A percentile compares a stretch with the other conserved stretches of the same genome.
These are phyloP conservation scores for Coemansia sp. DNA, from an alignment of 192 early-diverging fungal species.

Conservation along the genomic window DNA sequence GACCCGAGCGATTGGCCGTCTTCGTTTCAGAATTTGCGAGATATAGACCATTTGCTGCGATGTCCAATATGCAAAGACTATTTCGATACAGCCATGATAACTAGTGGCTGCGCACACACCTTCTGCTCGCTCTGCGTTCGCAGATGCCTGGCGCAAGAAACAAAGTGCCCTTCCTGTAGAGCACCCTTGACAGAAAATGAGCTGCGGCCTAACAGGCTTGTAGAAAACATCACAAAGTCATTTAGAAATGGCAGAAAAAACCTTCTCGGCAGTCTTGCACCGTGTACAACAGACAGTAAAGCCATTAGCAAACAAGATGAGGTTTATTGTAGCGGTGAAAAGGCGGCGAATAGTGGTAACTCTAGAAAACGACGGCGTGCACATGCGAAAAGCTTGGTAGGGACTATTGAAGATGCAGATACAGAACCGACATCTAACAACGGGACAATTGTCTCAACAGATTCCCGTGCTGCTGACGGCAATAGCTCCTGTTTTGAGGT, in stretches of 20 bases:
- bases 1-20: slow-evolving; percentile 72
- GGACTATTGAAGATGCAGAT: neutral
- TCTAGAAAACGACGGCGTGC: slow-evolving; percentile 31
- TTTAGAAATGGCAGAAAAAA: slow-evolving; percentile 35
- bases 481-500: slow-evolving; percentile 17
- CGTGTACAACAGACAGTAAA: neutral
- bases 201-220: slow-evolving; percentile 40
- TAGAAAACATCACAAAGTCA: slow-evolving; percentile 33
- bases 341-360: neutral
- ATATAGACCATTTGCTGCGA: slow-evolving; percentile 67
- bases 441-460: neutral
- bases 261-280: slow-evolving; percentile 10
- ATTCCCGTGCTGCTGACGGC: slow-evolving; percentile 9
- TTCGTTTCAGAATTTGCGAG: slow-evolving; percentile 44
- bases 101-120: slow-evolving; percentile 66
- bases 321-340: no score
- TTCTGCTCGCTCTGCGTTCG: slow-evolving; percentile 81
- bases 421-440: neutral
- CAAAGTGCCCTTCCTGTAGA: slow-evolving; percentile 69
- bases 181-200: slow-evolving; percentile 37
- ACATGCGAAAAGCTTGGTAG: slow-evolving; percentile 8
- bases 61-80: slow-evolving; percentile 81
- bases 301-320: neutral
- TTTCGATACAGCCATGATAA: slow-evolving; percentile 60
- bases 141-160: slow-evolving; percentile 59